Base-by-base conservation (phyloP, 495 filamentous ascomycete species). In the Tuber magnatum region DNA sequence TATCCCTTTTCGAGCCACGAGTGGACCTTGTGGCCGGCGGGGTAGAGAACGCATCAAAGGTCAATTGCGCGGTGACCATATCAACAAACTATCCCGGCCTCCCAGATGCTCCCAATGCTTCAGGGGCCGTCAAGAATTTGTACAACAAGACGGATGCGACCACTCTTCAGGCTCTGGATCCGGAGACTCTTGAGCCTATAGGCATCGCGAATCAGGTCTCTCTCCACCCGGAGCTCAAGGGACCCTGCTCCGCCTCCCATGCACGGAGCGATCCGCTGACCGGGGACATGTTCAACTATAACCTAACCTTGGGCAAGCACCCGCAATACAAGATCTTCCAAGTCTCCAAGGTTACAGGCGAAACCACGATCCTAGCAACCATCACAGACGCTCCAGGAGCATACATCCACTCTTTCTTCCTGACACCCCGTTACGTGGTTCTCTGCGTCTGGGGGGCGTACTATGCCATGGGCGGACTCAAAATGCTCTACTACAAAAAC, bases 221-320 rank as follows among this genome's bases (percentile, higher is more conserved):
- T 2, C 84, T 94, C 14, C 90, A 95, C 76, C 91, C 92, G 0
- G 85, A 87, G 4, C 83, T 95, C 20, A 87, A 85, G 22, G 92
- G 92, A 0, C 88, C 85, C 1, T 75, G 92, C 7, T 87, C 89
- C 7, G 88, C 87, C 35, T 86, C 92, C 4, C 92, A 94, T 81
- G 88, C 91, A 9, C 88, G 89, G n/a, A 85, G 86, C 0, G 91
- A 93, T 77, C 92, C 91, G 0, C 78, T 85, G 0, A 93, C 90
- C 0, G 92, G 92, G 2, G 91, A 94, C 76, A 81, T 92, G n/a
- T 92, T 87, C 85, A 94, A 93, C 80, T 93, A 87, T 84, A 94
- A 94, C 81, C 87, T 93, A 46, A 80, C 85, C 2, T 68, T 89
- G 7, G 86, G 86, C 16, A 79, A 76, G 0, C 76, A 84, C 8